Evolutionary conservation across 257 asterid species (phyloP), one percentile per base, ranked within the genome.

Genomic region (Solanum microdontum): DNA sequence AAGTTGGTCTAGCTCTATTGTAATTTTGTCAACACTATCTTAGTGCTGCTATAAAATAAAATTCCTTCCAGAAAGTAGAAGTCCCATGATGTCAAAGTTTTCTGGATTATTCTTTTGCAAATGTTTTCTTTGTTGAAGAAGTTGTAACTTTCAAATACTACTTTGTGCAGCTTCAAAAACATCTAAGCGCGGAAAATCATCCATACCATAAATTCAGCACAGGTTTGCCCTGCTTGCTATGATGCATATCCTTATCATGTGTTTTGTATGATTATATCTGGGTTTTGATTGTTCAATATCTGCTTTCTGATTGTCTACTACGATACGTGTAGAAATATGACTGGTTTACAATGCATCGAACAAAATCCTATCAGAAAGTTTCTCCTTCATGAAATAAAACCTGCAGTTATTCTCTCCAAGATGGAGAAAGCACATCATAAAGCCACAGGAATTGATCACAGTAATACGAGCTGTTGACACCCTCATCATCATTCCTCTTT

Each of bases 141-240:
- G 87, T 40, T 83, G 89, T 69, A 74, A 84, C 80, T 70, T 88
- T 8, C 36, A 64, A 74, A 74, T 87, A 37, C 76, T 62, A 45
- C 24, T 84, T 48, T 84, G 30, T 89, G 90, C 99, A 97, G 99
- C 98, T 97, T 76, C 97, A 97, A 92, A 97, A 97, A 90, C 98
- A 97, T 93, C 85, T 97, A 68, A 95, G 97, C 74, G 92, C 88
- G 84, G 88, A 93, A 87, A 93, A 90, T 89, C 98, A 97, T 90
- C 98, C 98, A 34, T 97, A 93, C 92, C 98, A 97, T 93, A 97
- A 96, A 92, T 96, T 97, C 91, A 94, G 98, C 95, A 95, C 99
- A 93, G 99, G 99, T 97, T 91, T 83, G 92, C 60, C 30, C 82
- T 23, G 7, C 66, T 72, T 39, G 28, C 48, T 32, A 48, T 90